Conservation (phyloP, 2,329 filamentous ascomycete genomes). For the Cladosporium austrohemisphaericum region DNA sequence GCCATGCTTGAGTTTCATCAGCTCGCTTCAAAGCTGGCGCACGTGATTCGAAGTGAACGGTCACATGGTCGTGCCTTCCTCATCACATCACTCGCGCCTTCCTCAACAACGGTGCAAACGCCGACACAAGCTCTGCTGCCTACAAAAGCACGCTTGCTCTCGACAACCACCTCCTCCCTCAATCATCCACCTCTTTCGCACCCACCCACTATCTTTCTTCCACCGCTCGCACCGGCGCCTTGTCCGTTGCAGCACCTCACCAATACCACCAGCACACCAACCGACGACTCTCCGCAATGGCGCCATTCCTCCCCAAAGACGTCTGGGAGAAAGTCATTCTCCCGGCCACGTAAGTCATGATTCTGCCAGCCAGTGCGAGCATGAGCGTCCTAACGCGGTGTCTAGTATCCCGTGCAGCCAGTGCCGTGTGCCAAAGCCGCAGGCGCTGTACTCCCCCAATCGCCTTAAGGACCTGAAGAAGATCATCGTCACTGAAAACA, state of each 20-base stretch:
- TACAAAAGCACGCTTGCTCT: no score
- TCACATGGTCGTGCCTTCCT: constrained; percentile 9
- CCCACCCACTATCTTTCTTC: not conserved
- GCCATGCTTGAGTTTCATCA: no score
- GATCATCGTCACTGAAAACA: constrained; percentile 3
- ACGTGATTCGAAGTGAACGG: no score
- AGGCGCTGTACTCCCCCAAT: constrained; percentile 16
- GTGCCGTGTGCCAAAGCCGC: constrained; percentile 18
- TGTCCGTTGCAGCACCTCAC: constrained; percentile 15
- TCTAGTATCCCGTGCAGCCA: constrained; percentile 20
- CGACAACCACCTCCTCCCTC: not conserved
- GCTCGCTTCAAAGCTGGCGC: no score
- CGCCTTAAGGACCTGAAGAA: constrained; percentile 17
- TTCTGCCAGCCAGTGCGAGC: no score
- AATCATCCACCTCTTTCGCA: no score
- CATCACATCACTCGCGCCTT: constrained; percentile 1
- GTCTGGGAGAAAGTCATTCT: not conserved
- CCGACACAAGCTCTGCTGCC: no score
- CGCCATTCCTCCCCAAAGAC: not conserved
- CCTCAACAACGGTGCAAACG: not conserved
- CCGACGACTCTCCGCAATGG: constrained; percentile 12
- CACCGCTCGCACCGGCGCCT: not conserved
- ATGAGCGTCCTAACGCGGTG: no score
- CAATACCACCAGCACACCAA: not conserved
- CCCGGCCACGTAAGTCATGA: not conserved